phyloP scores from a whole-genome alignment of 2,329 filamentous ascomycete species.

The Amesomyces nigricolor region DNA sequence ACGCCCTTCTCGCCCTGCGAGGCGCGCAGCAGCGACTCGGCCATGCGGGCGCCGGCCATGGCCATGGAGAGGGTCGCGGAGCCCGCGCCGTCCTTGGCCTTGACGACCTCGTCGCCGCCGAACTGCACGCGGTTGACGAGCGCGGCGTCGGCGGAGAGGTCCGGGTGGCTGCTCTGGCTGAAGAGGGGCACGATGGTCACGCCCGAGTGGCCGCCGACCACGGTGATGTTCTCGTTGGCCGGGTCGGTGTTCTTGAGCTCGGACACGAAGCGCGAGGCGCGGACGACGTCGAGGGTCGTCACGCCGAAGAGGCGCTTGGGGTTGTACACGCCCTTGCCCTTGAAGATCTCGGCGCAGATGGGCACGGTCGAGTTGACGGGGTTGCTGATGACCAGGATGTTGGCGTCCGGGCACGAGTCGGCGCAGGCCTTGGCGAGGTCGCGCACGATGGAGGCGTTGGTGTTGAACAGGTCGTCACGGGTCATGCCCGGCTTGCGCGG shows the following conservation, averaged over 20 bases:
- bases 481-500: conserved; percentile 99
- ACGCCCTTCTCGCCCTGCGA: conserved; percentile 91
- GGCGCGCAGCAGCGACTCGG: conserved; percentile 90
- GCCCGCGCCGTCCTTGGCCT: conserved; percentile 97
- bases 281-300: conserved; percentile 97
- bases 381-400: conserved; percentile 97
- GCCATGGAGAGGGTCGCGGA: conserved; percentile 98
- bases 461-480: conserved; percentile 99
- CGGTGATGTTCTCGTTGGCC: conserved; percentile 86
- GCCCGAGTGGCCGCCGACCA: conserved; percentile 94
- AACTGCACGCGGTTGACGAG: conserved; percentile 97
- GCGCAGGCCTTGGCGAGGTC: conserved; percentile 95
- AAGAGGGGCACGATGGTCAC: conserved; percentile 98
- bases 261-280: conserved; percentile 94
- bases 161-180: conserved; percentile 83
- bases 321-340: conserved; percentile 93
- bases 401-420: conserved; percentile 82
- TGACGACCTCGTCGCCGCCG: conserved; percentile 96
- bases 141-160: conserved; percentile 69
- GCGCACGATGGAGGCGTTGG: conserved; percentile 98
- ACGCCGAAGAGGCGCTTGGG: conserved; percentile 99
- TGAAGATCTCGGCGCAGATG: conserved; percentile 96
- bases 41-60: conserved; percentile 79
- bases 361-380: conserved; percentile 99
- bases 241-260: conserved; percentile 90